Evolutionary conservation across 768 basidiomycete species (phyloP).

Genomic region (Coprinopsis sp.): DNA sequence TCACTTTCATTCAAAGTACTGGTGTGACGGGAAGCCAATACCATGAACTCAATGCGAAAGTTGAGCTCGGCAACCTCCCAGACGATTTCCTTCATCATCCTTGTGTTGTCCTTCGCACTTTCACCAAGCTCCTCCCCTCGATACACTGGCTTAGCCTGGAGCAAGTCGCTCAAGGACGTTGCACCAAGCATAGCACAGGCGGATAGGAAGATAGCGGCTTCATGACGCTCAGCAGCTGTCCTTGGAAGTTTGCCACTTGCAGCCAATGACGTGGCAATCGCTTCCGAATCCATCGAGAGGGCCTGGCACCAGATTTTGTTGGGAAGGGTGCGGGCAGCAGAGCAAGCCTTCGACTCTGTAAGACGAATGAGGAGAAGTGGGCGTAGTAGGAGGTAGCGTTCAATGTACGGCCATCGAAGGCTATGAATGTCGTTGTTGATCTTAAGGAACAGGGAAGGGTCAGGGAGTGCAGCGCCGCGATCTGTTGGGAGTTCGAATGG

Average conservation of each 20-base stretch:
- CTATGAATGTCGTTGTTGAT: background rate
- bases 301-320: background rate
- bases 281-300: background rate
- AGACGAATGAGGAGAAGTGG: background rate
- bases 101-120: no score
- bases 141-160: background rate
- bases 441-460: background rate
- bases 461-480: background rate
- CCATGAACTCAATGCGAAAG: background rate
- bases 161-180: background rate
- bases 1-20: background rate
- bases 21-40: background rate
- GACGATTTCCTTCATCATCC: background rate
- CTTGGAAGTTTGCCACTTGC: background rate
- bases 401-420: background rate
- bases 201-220: background rate
- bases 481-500: background rate
- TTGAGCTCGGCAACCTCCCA: constrained; percentile 3
- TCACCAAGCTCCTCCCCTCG: background rate
- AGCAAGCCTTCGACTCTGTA: background rate
- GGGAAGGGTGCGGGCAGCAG: background rate
- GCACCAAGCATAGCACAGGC: background rate
- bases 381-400: background rate
- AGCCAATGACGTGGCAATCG: background rate
- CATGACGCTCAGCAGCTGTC: background rate